Evolutionary conservation across 345 rosid species (phyloP).

Genomic region (Salix dunnii): DNA sequence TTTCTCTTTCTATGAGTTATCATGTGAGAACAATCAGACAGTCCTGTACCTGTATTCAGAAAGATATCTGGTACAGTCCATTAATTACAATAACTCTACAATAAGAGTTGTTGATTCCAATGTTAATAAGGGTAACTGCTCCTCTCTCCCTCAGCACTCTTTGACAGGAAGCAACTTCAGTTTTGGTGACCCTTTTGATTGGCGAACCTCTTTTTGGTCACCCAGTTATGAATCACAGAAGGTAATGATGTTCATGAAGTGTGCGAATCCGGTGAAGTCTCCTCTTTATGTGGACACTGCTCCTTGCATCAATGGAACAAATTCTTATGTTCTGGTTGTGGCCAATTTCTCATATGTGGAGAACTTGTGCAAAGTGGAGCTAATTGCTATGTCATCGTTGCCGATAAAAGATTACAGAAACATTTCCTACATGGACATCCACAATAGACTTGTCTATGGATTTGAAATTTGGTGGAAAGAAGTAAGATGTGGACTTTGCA

Average conservation of each 20-base stretch:
- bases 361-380: no score
- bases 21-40: constrained; percentile 4
- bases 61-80: constrained; percentile 6
- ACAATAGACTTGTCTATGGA: no score
- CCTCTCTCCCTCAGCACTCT: background rate
- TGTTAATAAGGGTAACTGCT: constrained; percentile 6
- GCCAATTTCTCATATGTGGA: no score
- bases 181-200: background rate
- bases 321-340: no score
- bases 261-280: background rate
- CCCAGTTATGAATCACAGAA: background rate
- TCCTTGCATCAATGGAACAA: background rate
- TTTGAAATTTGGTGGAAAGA: no score
- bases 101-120: constrained; percentile 8
- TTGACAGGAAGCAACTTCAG: background rate
- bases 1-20: background rate
- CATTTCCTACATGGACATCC: no score
- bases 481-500: no score
- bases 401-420: no score
- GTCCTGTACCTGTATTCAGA: constrained; percentile 5
- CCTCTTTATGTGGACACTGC: background rate
- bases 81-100: constrained; percentile 7
- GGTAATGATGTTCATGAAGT: background rate
- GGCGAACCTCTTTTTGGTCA: no score
- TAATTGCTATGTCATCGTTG: no score